A percentile compares a stretch with the other conserved stretches of the same genome.
These are phyloP conservation scores for Aspergillus carlsbadensis DNA, from an alignment of 495 filamentous ascomycete genomes.

Conservation along the genomic window DNA sequence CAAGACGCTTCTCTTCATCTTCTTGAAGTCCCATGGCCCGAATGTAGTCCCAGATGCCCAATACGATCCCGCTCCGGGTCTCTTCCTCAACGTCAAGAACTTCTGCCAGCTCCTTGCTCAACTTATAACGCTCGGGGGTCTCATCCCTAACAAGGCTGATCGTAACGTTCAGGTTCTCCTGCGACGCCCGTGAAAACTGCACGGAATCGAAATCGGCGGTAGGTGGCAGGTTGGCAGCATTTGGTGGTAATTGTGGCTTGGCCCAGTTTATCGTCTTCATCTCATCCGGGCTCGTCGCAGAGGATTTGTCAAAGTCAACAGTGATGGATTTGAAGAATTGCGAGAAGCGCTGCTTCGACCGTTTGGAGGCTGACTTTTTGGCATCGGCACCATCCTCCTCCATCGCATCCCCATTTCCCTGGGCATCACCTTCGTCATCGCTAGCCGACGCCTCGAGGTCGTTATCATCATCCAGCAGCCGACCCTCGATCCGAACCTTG, in stretches of 20 bases:
- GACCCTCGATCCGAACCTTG: conserved; percentile 88
- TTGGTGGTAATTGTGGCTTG: conserved; percentile 60
- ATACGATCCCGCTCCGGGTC: conserved; percentile 78
- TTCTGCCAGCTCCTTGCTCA: conserved; percentile 77
- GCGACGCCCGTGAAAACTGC: conserved; percentile 85
- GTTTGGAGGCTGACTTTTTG: conserved; percentile 44
- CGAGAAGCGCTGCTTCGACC: conserved; percentile 65
- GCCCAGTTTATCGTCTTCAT: conserved; percentile 69
- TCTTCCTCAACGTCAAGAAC: conserved; percentile 85
- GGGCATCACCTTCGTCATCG: conserved; percentile 54
- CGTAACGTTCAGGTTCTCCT: conserved; percentile 89
- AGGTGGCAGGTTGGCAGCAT: conserved; percentile 43
- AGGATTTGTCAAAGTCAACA: conserved; percentile 75
- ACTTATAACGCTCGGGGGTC: conserved; percentile 74
- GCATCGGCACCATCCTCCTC: conserved; percentile 53
- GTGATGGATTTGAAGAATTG: conserved; percentile 94
- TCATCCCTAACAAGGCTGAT: conserved; percentile 87
- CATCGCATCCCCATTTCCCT: conserved; percentile 48
- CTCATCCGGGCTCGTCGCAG: conserved; percentile 47
- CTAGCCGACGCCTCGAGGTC: conserved; percentile 45
- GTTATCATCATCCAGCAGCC: conserved; percentile 75
- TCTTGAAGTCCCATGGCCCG: conserved; percentile 82
- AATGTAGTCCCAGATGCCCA: conserved; percentile 95
- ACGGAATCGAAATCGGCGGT: conserved; percentile 83
- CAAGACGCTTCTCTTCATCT: conserved; percentile 87